Evolutionary conservation across 163 green algal genomes (phyloP).

Genomic region (Coccomyxa subellipsoidea): DNA sequence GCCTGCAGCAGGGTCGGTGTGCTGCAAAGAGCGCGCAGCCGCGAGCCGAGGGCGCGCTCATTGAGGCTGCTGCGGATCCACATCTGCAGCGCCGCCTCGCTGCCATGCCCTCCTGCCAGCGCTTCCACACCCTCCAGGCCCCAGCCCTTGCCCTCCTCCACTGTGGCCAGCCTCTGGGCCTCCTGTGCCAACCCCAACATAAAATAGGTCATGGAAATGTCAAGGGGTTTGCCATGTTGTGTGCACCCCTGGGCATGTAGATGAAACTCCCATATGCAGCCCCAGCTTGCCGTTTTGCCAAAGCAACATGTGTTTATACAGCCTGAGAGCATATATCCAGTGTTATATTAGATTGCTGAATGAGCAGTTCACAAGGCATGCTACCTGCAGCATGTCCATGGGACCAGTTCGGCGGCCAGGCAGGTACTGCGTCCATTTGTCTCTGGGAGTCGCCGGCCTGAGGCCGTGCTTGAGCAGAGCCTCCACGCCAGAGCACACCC

Average conservation of each 20-base stretch:
- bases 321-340: too few relatives aligned
- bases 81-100: conserved; percentile 1
- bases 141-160: background rate
- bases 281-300: too few relatives aligned
- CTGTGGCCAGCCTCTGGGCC: background rate
- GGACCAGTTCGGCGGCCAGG: background rate
- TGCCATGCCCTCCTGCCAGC: background rate
- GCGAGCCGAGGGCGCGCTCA: conserved; percentile 5
- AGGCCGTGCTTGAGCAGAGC: conserved; percentile 12
- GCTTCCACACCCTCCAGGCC: background rate
- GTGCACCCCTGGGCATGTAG: too few relatives aligned
- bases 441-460: background rate
- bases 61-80: conserved; percentile 18
- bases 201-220: too few relatives aligned
- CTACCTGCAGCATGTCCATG: conserved; percentile 7
- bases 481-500: background rate
- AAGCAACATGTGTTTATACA: too few relatives aligned
- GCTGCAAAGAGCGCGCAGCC: conserved; percentile 2
- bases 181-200: background rate
- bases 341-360: too few relatives aligned
- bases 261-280: too few relatives aligned
- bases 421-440: background rate
- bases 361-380: background rate
- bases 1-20: background rate
- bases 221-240: too few relatives aligned